Conservation (phyloP, 352 stramenopile genomes). For the Pythium inflatum region DNA sequence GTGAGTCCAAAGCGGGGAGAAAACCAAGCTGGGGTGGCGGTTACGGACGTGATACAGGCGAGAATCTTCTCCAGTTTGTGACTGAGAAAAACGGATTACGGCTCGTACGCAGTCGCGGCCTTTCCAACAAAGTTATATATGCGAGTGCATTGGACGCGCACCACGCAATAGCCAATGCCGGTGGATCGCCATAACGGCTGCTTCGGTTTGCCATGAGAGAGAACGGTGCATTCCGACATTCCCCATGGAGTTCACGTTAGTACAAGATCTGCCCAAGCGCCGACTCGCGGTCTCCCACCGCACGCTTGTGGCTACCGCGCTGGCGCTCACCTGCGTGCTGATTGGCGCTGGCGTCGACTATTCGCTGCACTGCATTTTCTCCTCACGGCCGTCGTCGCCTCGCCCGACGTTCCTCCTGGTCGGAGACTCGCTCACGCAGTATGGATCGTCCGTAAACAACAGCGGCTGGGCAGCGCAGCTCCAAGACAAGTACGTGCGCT, state of each 20-base stretch:
- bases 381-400: background rate
- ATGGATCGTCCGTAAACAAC: slow-evolving; percentile 34
- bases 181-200: no score
- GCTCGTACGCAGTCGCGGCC: no score
- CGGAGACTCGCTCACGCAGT: slow-evolving; percentile 62
- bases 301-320: no score
- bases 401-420: slow-evolving; percentile 26
- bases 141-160: no score
- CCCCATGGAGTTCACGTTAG: background rate
- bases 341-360: background rate
- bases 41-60: no score
- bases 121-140: no score
- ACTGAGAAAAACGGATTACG: no score
- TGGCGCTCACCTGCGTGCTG: background rate
- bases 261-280: background rate
- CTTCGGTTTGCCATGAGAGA: background rate
- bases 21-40: no score
- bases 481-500: slow-evolving; percentile 51
- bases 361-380: slow-evolving; percentile 1
- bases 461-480: slow-evolving; percentile 48
- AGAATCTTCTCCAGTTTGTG: no score
- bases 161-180: background rate
- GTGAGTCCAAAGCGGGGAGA: no score
- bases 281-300: no score
- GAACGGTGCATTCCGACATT: background rate